Conservation (phyloP, 225 moss, liverwort and hornwort species). For the Antitrichia curtipendula region DNA sequence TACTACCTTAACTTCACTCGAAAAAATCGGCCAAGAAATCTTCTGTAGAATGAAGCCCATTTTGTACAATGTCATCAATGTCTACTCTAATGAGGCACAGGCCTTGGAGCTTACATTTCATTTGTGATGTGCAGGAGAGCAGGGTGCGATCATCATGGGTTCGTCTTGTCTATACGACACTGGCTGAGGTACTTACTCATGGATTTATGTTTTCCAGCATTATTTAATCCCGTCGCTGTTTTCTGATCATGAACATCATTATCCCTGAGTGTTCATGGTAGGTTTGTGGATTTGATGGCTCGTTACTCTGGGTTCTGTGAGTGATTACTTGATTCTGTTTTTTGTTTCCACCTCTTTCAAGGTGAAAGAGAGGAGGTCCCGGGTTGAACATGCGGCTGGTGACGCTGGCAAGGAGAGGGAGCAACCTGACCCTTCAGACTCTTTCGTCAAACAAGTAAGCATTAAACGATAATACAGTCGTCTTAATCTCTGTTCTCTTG, state of each 20-base stretch:
- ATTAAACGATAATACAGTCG: background rate
- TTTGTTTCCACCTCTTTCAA: background rate
- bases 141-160: constrained; percentile 93
- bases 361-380: constrained; percentile 32
- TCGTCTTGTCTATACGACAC: constrained; percentile 74
- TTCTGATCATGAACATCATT: background rate
- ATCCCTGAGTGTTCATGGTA: background rate
- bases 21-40: background rate
- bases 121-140: constrained; percentile 52
- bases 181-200: constrained; percentile 47
- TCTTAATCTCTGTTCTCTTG: background rate
- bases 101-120: background rate
- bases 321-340: background rate
- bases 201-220: background rate
- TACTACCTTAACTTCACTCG: background rate
- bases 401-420: constrained; percentile 7
- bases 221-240: background rate
- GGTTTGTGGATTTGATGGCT: background rate
- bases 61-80: background rate
- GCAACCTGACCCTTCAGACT: constrained; percentile 55
- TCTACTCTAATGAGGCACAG: background rate
- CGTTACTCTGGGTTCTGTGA: background rate
- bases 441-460: constrained; percentile 74
- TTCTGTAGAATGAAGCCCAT: background rate
- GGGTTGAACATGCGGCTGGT: constrained; percentile 7